A percentile compares a stretch with the other conserved stretches of the same genome.
Evolutionary conservation across 352 stramenopile species (phyloP).

Genomic region (Phytopythium helicoides): DNA sequence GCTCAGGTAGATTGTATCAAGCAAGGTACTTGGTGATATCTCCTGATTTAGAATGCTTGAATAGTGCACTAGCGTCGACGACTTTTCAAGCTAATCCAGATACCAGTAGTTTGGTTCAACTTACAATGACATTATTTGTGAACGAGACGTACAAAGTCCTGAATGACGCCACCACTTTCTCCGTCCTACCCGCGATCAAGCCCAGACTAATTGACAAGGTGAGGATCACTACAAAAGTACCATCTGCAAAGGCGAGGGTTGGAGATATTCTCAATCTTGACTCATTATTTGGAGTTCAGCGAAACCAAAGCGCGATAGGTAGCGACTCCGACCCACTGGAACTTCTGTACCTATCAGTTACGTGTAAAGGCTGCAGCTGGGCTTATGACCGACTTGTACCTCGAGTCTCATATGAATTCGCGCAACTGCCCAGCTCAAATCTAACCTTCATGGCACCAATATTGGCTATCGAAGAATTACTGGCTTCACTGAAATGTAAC

Average conservation of each 20-base stretch:
- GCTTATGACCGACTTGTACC: conserved; percentile 27
- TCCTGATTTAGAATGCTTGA: conserved; percentile 21
- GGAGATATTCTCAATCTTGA: no score
- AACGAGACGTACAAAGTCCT: conserved; percentile 7
- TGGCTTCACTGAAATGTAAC: conserved; percentile 15
- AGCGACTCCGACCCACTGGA: no score
- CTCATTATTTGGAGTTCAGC: no score
- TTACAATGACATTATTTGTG: conserved; percentile 15
- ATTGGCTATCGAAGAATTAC: conserved; percentile 13
- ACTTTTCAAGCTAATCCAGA: conserved; percentile 4
- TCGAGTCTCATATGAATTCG: conserved; percentile 41
- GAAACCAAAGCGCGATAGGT: no score
- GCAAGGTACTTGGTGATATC: conserved; percentile 7
- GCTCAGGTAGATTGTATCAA: not conserved
- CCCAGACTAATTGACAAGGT: no score
- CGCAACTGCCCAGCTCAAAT: conserved; percentile 15
- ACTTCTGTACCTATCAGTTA: conserved; percentile 19
- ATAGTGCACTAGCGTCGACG: conserved; percentile 13
- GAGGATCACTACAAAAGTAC: no score
- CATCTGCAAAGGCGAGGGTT: no score
- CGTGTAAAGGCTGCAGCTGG: conserved; percentile 25
- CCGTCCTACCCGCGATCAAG: no score
- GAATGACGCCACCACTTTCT: no score
- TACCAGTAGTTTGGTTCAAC: not conserved
- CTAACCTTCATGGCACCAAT: conserved; percentile 18